Evolutionary conservation across 129 eudicot genomes (phyloP).

Genomic region (Tanacetum coccineum): DNA sequence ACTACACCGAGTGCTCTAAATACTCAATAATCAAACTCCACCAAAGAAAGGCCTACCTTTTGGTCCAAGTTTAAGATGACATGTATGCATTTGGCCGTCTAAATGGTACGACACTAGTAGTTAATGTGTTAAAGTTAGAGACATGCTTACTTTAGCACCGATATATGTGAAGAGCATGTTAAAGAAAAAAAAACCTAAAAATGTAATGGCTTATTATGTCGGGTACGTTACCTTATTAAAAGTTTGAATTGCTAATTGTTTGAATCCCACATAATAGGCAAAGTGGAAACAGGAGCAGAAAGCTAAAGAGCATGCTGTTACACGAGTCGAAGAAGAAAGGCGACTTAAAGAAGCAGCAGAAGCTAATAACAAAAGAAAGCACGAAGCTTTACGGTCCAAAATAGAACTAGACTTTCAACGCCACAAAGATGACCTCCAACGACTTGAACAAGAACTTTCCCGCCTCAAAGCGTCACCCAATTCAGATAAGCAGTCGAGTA

Average conservation of each 20-base stretch:
- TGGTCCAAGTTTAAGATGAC: background rate
- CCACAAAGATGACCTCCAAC: conserved; percentile 85
- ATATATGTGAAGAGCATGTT: background rate
- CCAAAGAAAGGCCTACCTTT: background rate
- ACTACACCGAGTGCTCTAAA: too few species aligned
- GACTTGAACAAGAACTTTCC: conserved; percentile 91
- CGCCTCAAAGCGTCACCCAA: conserved; percentile 61
- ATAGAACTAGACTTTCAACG: conserved; percentile 95
- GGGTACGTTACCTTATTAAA: background rate
- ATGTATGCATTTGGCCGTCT: background rate
- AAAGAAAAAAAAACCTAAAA: too few species aligned
- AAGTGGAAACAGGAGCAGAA: conserved; percentile 88
- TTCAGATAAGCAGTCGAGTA: conserved; percentile 35
- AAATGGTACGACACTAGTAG: background rate
- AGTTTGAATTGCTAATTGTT: background rate
- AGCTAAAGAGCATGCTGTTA: conserved; percentile 57
- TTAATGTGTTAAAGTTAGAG: background rate
- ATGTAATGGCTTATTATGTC: conserved; percentile 1
- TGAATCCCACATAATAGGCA: conserved; percentile 38
- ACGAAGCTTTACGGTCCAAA: conserved; percentile 75
- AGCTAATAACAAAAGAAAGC: conserved; percentile 68
- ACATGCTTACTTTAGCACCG: conserved; percentile 6
- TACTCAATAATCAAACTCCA: background rate
- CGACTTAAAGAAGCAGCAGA: conserved; percentile 81
- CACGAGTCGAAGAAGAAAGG: conserved; percentile 80